Evolutionary conservation across 352 stramenopile species (phyloP).

Genomic region (Aphanomyces euteiches): DNA sequence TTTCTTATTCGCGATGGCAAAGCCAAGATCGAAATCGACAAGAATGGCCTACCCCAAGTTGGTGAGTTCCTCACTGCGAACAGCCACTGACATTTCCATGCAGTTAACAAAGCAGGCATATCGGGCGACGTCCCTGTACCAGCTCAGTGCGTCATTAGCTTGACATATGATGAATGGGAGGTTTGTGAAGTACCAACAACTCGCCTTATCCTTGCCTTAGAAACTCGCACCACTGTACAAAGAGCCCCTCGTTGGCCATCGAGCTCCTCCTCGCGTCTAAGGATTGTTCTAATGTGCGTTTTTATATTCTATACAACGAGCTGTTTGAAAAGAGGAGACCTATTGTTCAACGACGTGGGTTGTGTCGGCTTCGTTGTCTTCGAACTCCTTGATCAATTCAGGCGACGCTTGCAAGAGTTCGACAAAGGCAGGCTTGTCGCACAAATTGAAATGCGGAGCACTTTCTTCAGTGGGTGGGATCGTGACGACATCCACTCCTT

Average conservation of each 20-base stretch:
- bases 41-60: constrained; percentile 55
- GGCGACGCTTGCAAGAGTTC: constrained; percentile 76
- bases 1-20: constrained; percentile 73
- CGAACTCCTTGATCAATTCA: constrained; percentile 75
- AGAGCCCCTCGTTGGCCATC: constrained; percentile 66
- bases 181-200: neutral
- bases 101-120: constrained; percentile 64
- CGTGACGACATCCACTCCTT: constrained; percentile 64
- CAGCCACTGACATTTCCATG: neutral
- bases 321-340: neutral
- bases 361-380: constrained; percentile 32
- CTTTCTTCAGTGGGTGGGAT: constrained; percentile 60
- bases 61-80: constrained; percentile 36
- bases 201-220: neutral
- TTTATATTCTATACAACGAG: neutral
- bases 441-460: constrained; percentile 78
- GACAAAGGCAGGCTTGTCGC: constrained; percentile 70
- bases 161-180: constrained; percentile 68
- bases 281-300: neutral
- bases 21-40: constrained; percentile 63
- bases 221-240: constrained; percentile 45
- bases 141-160: constrained; percentile 77
- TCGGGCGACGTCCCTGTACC: constrained; percentile 50
- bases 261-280: constrained; percentile 17
- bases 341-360: constrained; percentile 21